These are phyloP conservation scores for Rutstroemia sp. DNA, from an alignment of 2,329 filamentous ascomycete species.

Conservation along the genomic window DNA sequence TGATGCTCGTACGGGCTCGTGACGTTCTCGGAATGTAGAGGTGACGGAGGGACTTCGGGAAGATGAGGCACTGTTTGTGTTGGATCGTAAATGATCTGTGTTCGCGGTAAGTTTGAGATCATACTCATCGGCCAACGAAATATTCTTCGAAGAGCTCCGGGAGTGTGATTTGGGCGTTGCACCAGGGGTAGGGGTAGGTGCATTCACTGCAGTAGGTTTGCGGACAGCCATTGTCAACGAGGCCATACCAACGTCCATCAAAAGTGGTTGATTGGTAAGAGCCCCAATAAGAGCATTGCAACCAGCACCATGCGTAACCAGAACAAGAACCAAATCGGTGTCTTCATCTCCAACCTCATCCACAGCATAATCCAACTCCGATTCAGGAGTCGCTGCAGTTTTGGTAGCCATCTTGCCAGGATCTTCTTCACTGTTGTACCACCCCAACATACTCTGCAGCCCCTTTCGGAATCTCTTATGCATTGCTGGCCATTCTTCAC, in stretches of 20 bases:
- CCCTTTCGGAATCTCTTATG: conserved; percentile 81
- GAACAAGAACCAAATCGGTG: conserved; percentile 69
- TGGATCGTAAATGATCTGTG: conserved; percentile 59
- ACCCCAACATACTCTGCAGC: conserved; percentile 70
- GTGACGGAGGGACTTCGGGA: conserved; percentile 30
- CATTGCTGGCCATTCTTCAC: conserved; percentile 95
- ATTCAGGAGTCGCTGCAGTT: conserved; percentile 31
- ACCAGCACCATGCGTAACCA: conserved; percentile 91
- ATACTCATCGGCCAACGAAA: conserved; percentile 54
- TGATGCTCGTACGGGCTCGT: conserved; percentile 11
- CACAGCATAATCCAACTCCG: conserved; percentile 22
- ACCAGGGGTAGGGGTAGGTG: conserved; percentile 15
- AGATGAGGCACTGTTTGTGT: conserved; percentile 31
- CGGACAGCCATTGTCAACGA: conserved; percentile 83
- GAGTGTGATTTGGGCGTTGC: conserved; percentile 34
- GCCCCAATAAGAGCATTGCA: conserved; percentile 94
- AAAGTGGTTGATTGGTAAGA: conserved; percentile 81
- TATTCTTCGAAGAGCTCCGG: conserved; percentile 27
- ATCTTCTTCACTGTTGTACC: conserved; percentile 60
- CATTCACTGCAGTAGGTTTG: conserved; percentile 33
- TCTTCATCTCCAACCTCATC: conserved; percentile 50
- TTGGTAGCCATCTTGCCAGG: conserved; percentile 46
- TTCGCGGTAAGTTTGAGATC: conserved; percentile 70
- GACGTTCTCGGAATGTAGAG: conserved; percentile 23
- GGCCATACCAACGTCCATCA: conserved; percentile 84